A percentile compares a stretch with the other conserved stretches of the same genome.
phyloP scores from a whole-genome alignment of 78 protist species.

The Speleostelium caveatum region DNA sequence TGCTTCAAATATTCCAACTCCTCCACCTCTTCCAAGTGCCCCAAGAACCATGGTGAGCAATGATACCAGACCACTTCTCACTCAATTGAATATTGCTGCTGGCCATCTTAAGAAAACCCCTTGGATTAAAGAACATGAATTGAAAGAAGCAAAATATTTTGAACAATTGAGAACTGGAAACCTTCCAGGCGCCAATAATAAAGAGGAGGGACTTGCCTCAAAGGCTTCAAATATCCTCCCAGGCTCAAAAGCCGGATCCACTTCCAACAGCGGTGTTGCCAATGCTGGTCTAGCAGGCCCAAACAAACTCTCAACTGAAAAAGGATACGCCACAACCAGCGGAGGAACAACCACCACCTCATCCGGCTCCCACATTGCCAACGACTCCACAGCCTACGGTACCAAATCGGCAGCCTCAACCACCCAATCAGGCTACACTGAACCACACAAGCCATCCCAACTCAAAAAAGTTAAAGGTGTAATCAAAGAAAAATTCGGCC shows the following conservation, averaged over 20 bases:
- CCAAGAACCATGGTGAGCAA: too few species aligned
- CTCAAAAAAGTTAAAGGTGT: constrained; percentile 50
- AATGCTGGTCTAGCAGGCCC: neutral
- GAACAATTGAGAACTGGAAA: neutral
- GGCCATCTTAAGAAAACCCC: too few species aligned
- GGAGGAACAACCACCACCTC: neutral
- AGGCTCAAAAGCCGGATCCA: neutral
- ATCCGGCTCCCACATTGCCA: neutral
- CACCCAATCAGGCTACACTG: neutral
- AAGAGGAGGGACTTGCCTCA: too few species aligned
- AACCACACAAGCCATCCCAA: constrained; percentile 76
- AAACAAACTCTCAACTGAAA: neutral
- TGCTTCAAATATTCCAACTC: neutral
- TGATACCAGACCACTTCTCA: too few species aligned
- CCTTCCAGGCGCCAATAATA: neutral
- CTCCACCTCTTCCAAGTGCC: neutral
- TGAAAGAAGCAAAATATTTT: too few species aligned
- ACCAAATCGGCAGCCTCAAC: neutral
- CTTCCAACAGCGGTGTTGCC: neutral
- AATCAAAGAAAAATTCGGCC: constrained; percentile 64
- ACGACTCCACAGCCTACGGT: neutral
- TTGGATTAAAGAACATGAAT: too few species aligned
- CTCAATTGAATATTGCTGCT: too few species aligned
- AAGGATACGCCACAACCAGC: neutral
- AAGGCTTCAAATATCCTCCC: too few species aligned